phyloP scores from a whole-genome alignment of 2,329 filamentous ascomycete species.

The Myriosclerotinia duriaeana region DNA sequence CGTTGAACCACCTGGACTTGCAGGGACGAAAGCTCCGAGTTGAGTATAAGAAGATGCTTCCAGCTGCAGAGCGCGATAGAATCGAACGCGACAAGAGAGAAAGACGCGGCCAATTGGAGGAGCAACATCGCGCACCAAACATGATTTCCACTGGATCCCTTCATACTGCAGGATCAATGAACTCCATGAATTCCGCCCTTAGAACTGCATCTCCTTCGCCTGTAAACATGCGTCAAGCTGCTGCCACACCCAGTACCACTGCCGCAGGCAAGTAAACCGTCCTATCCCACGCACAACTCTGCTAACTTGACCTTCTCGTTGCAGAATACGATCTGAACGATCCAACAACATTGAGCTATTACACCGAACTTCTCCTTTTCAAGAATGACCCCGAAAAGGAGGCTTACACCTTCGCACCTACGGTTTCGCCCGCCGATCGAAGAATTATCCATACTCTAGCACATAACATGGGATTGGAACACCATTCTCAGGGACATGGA shows the following conservation, averaged over 20 bases:
- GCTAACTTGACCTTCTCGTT: conserved; percentile 24
- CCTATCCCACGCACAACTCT: background rate
- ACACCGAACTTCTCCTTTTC: conserved; percentile 87
- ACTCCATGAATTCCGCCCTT: conserved; percentile 61
- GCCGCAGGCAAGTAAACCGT: conserved; percentile 27
- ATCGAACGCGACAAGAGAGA: conserved; percentile 98
- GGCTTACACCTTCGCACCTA: conserved; percentile 78
- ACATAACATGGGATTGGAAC: conserved; percentile 90
- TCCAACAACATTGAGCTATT: conserved; percentile 80
- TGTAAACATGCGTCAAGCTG: conserved; percentile 35
- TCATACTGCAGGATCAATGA: conserved; percentile 83
- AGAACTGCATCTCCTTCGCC: conserved; percentile 45
- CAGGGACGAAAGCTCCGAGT: conserved; percentile 92
- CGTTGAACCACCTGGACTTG: conserved; percentile 93
- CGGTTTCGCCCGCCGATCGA: conserved; percentile 78
- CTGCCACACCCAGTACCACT: conserved; percentile 23
- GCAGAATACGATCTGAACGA: conserved; percentile 83
- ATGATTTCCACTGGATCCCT: conserved; percentile 51
- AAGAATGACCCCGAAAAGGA: conserved; percentile 76
- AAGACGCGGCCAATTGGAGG: conserved; percentile 90
- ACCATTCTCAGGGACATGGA: conserved; percentile 84
- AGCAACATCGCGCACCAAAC: conserved; percentile 74
- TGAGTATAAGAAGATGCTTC: conserved; percentile 99
- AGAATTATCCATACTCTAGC: conserved; percentile 91
- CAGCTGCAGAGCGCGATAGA: conserved; percentile 86